These are phyloP conservation scores for Nephromyces sp. DNA, from an alignment of 169 alveolate genomes.

Conservation along the genomic window DNA sequence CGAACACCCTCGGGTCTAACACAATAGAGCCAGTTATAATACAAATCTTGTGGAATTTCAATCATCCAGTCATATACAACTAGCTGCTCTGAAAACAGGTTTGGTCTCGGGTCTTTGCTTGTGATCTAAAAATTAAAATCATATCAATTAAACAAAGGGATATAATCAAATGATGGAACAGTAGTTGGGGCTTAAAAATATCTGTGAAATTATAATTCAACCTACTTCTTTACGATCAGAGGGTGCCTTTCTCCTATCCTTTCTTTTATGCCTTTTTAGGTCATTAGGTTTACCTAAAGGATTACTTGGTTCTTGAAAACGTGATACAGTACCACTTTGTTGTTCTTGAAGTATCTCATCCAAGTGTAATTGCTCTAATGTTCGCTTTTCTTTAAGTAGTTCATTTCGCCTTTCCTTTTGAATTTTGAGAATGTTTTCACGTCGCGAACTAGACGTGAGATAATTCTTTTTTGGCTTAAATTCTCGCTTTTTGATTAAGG, in stretches of 20 bases:
- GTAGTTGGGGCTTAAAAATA: neutral
- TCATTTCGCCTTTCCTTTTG: neutral
- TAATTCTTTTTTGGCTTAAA: neutral
- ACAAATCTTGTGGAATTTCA: neutral
- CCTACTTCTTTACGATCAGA: neutral
- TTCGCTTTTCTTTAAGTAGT: neutral
- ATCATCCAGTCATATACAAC: neutral
- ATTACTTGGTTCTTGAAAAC: neutral
- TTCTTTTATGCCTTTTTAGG: too few species aligned
- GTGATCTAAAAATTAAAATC: neutral
- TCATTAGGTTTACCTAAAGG: neutral
- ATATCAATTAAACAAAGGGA: neutral
- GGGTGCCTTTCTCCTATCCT: neutral
- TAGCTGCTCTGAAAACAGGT: neutral
- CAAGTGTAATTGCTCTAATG: neutral
- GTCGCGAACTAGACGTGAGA: neutral
- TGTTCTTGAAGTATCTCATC: neutral
- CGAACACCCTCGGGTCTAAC: conserved; percentile 25
- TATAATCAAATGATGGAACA: neutral
- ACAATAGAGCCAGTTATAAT: conserved; percentile 11
- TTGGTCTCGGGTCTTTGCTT: neutral
- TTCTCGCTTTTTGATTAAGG: too few species aligned
- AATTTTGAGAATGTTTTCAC: neutral
- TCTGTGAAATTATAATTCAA: neutral
- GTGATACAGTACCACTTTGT: neutral